Evolutionary conservation across 108 stramenopile species (phyloP).

Genomic region (Stephanodiscus minutulus): DNA sequence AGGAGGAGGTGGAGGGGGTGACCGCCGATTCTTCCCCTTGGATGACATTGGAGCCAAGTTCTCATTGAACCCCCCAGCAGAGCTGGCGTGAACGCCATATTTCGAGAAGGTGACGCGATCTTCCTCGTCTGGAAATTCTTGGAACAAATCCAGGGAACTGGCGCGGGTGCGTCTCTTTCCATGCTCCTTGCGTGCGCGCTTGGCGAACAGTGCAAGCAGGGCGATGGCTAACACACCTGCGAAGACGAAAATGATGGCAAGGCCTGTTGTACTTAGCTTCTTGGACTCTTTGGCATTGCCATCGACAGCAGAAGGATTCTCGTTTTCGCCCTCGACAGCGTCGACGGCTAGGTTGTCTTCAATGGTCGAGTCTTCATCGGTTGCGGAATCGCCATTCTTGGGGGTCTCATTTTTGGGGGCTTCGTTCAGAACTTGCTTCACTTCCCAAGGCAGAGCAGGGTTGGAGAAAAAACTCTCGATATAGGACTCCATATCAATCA

Average conservation of each 20-base stretch:
- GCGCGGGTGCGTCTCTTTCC: conserved; percentile 3
- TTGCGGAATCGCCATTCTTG: not conserved
- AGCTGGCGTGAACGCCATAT: conserved; percentile 1
- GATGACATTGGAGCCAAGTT: not conserved
- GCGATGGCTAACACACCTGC: conserved; percentile 1
- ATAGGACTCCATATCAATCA: conserved; percentile 18
- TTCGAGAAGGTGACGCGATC: not conserved
- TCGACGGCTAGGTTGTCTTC: not conserved
- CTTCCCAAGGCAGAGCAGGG: conserved; percentile 1
- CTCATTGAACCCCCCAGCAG: not conserved
- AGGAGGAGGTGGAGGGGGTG: not conserved
- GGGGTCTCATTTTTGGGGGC: not conserved
- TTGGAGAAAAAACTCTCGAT: conserved; percentile 7
- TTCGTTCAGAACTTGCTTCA: conserved; percentile 2
- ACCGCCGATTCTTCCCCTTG: not conserved
- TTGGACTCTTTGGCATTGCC: not conserved
- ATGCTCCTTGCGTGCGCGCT: conserved; percentile 3
- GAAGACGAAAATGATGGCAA: conserved; percentile 7
- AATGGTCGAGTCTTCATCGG: conserved; percentile 1
- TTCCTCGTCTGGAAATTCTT: conserved; percentile 27
- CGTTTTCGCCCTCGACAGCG: conserved; percentile 9
- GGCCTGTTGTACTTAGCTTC: conserved; percentile 10
- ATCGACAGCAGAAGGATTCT: not conserved
- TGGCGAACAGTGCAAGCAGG: conserved; percentile 3
- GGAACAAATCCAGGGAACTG: conserved; percentile 21